Conservation (phyloP, 2,329 filamentous ascomycete genomes). For the Lizonia empirigonia region DNA sequence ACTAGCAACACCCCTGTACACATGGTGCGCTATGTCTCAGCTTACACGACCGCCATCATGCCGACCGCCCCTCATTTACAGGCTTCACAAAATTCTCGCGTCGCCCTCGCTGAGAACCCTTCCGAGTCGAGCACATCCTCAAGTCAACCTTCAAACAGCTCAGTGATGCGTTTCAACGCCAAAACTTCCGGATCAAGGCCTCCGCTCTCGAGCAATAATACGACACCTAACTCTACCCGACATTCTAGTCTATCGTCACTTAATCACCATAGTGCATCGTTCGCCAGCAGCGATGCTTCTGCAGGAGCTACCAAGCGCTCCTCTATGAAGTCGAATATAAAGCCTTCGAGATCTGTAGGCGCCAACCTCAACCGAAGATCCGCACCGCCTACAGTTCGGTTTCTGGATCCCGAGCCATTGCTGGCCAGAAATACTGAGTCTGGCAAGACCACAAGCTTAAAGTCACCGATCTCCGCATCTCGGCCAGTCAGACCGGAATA, state of each 20-base stretch:
- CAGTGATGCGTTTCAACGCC: constrained; percentile 8
- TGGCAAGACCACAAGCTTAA: background rate
- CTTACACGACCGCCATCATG: constrained; percentile 22
- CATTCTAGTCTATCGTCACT: constrained; percentile 20
- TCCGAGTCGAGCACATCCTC: constrained; percentile 10
- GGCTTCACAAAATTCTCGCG: constrained; percentile 22
- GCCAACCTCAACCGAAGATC: constrained; percentile 20
- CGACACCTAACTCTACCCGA: constrained; percentile 25
- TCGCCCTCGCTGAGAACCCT: constrained; percentile 3
- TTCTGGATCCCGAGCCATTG: constrained; percentile 27
- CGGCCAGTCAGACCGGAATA: constrained; percentile 3
- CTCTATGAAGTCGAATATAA: constrained; percentile 32
- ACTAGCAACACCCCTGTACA: constrained; percentile 27
- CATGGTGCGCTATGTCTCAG: constrained; percentile 25
- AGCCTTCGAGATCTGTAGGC: constrained; percentile 22
- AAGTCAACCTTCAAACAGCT: constrained; percentile 2
- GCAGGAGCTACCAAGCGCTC: constrained; percentile 18
- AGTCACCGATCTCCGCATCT: background rate
- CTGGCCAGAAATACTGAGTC: constrained; percentile 9
- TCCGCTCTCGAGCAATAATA: constrained; percentile 22
- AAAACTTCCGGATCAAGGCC: constrained; percentile 14
- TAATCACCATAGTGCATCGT: constrained; percentile 25
- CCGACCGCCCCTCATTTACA: constrained; percentile 24
- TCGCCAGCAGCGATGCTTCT: constrained; percentile 14
- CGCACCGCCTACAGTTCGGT: constrained; percentile 32